These are phyloP conservation scores for Cryptococcus amylolentus DNA, from an alignment of 1,284 basidiomycete species.

Conservation along the genomic window DNA sequence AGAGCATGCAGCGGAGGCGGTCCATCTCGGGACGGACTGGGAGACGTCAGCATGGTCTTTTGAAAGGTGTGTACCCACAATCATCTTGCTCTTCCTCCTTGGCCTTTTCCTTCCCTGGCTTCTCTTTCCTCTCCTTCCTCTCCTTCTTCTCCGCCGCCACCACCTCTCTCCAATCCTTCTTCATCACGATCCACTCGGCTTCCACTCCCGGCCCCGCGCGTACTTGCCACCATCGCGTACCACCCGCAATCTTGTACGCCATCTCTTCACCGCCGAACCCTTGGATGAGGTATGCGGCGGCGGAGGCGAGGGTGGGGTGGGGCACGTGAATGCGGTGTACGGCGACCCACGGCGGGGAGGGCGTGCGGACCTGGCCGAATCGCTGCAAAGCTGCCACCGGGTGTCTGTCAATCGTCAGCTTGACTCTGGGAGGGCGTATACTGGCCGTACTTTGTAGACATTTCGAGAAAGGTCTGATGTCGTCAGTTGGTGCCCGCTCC, in stretches of 20 bases:
- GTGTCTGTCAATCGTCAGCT: conserved; percentile 53
- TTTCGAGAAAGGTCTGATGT: conserved; percentile 60
- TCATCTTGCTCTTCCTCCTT: conserved; percentile 2
- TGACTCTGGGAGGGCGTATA: neutral
- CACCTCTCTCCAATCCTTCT: conserved; percentile 51
- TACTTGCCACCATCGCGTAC: conserved; percentile 95
- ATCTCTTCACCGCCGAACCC: conserved; percentile 79
- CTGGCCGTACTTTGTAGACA: conserved; percentile 52
- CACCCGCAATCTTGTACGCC: conserved; percentile 73
- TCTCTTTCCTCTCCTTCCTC: conserved; percentile 20
- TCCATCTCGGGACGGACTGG: conserved; percentile 66
- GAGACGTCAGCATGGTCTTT: conserved; percentile 4
- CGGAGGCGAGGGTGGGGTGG: conserved; percentile 64
- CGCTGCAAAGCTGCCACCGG: conserved; percentile 80
- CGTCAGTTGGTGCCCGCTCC: neutral
- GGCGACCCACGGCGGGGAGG: conserved; percentile 83
- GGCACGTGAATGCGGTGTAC: conserved; percentile 69
- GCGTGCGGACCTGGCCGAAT: conserved; percentile 80
- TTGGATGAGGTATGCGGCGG: conserved; percentile 70
- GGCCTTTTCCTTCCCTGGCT: conserved; percentile 13
- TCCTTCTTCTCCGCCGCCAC: conserved; percentile 18
- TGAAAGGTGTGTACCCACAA: neutral
- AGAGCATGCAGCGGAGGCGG: conserved; percentile 78
- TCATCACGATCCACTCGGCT: conserved; percentile 81
- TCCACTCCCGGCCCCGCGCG: conserved; percentile 73